Percentiles rank a stretch among this genome's conserved stretches.
These are phyloP conservation scores for Aspergillus bertholletiae DNA, from an alignment of 495 filamentous ascomycete genomes.

Conservation along the genomic window DNA sequence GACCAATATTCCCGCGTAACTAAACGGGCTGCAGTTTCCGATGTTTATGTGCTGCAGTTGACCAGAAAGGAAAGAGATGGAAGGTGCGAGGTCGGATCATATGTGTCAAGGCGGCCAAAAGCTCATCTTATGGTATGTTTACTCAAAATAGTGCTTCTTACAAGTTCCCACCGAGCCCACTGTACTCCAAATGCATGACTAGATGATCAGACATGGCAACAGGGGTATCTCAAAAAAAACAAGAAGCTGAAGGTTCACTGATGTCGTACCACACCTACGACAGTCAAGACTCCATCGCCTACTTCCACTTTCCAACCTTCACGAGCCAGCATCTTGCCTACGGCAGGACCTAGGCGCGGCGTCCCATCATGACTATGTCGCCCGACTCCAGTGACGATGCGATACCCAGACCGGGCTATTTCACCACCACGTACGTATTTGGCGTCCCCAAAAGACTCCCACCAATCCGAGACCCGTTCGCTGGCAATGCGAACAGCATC, in stretches of 20 bases:
- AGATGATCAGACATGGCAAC: neutral
- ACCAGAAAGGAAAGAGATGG: no score
- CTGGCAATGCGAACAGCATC: constrained; percentile 75
- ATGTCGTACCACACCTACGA: constrained; percentile 51
- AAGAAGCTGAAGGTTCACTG: constrained; percentile 12
- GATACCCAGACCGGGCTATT: constrained; percentile 47
- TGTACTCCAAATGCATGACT: neutral
- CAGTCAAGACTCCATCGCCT: constrained; percentile 58
- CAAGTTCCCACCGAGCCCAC: no score
- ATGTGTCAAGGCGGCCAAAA: no score
- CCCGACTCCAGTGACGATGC: constrained; percentile 78
- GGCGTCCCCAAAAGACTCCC: constrained; percentile 64
- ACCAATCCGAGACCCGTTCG: constrained; percentile 69
- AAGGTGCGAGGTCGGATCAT: no score
- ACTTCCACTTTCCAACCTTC: constrained; percentile 84
- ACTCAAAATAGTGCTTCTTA: no score
- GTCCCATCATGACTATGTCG: constrained; percentile 74
- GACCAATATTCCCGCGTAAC: no score
- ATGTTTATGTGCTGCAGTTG: no score
- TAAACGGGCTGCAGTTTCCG: no score
- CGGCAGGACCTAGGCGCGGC: constrained; percentile 73
- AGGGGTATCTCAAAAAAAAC: constrained; percentile 13
- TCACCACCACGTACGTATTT: constrained; percentile 46
- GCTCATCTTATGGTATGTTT: no score
- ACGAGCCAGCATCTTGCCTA: constrained; percentile 66